These are phyloP conservation scores for Mrakia hoshinonis DNA, from an alignment of 768 basidiomycete genomes.

Conservation along the genomic window DNA sequence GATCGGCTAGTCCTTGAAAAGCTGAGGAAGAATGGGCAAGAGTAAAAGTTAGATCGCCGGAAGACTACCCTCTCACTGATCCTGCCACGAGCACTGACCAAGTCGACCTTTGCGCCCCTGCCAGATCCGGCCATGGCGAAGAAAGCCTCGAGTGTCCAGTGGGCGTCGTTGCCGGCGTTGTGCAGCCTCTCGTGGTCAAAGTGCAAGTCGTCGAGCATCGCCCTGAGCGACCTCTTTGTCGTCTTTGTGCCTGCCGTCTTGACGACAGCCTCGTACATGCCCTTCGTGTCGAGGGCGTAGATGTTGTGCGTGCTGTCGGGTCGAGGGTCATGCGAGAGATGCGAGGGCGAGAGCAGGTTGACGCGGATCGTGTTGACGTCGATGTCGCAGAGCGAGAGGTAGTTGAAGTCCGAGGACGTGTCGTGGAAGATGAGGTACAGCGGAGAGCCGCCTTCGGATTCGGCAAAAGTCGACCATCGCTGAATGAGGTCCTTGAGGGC, in stretches of 20 bases:
- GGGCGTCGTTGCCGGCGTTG: slow-evolving; percentile 81
- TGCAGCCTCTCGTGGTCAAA: slow-evolving; percentile 49
- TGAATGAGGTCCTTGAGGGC: slow-evolving; percentile 15
- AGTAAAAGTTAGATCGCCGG: not conserved
- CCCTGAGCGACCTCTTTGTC: slow-evolving; percentile 47
- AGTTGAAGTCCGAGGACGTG: slow-evolving; percentile 68
- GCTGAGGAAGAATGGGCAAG: not conserved
- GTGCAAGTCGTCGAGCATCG: slow-evolving; percentile 57
- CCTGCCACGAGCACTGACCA: not conserved
- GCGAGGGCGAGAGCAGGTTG: slow-evolving; percentile 48
- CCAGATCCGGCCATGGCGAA: not conserved
- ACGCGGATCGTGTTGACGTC: slow-evolving; percentile 48
- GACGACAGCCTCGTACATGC: slow-evolving; percentile 65
- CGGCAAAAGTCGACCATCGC: not conserved
- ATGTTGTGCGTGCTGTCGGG: slow-evolving; percentile 33
- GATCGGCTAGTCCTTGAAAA: not conserved
- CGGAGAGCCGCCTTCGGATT: not conserved
- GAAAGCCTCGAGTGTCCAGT: slow-evolving; percentile 34
- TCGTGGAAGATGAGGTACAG: slow-evolving; percentile 60
- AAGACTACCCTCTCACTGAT: not conserved
- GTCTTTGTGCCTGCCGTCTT: slow-evolving; percentile 52
- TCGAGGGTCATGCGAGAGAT: slow-evolving; percentile 49
- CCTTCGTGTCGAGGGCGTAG: slow-evolving; percentile 63
- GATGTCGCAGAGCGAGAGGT: slow-evolving; percentile 31
- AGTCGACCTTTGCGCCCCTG: not conserved